A percentile compares a stretch with the other conserved stretches of the same genome.
These are phyloP conservation scores for Fusarium chlamydosporum DNA, from an alignment of 2,329 filamentous ascomycete genomes.

Conservation along the genomic window DNA sequence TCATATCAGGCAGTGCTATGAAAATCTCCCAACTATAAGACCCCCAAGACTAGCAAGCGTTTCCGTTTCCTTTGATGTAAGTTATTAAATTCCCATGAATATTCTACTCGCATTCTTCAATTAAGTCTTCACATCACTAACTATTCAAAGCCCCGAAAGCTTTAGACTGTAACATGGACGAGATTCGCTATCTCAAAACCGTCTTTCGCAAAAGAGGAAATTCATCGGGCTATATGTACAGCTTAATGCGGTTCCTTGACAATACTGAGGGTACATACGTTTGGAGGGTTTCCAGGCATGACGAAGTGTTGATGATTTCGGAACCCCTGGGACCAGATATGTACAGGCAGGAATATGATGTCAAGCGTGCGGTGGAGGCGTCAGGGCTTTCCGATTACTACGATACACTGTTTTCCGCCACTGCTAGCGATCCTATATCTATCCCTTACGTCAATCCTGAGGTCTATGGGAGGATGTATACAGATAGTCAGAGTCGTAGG, in stretches of 20 bases:
- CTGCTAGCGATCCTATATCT: background rate
- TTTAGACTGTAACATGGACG: background rate
- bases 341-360: background rate
- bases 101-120: background rate
- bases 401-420: background rate
- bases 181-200: background rate
- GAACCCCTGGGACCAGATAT: background rate
- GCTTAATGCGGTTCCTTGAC: constrained; percentile 4
- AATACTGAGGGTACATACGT: background rate
- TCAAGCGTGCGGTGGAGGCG: background rate
- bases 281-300: background rate
- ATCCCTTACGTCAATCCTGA: constrained; percentile 4
- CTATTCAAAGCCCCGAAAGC: background rate
- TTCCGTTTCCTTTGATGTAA: fast-evolving
- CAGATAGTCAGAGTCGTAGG: background rate
- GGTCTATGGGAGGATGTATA: background rate
- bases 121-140: background rate
- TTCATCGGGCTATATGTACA: constrained; percentile 2
- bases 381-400: background rate
- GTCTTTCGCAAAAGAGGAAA: background rate
- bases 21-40: background rate
- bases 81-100: background rate
- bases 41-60: background rate
- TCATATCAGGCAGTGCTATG: background rate
- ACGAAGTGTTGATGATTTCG: background rate